A percentile compares a stretch with the other conserved stretches of the same genome.
phyloP scores from a whole-genome alignment of 1,139 yeast genomes.

The Kodamaea plutei region DNA sequence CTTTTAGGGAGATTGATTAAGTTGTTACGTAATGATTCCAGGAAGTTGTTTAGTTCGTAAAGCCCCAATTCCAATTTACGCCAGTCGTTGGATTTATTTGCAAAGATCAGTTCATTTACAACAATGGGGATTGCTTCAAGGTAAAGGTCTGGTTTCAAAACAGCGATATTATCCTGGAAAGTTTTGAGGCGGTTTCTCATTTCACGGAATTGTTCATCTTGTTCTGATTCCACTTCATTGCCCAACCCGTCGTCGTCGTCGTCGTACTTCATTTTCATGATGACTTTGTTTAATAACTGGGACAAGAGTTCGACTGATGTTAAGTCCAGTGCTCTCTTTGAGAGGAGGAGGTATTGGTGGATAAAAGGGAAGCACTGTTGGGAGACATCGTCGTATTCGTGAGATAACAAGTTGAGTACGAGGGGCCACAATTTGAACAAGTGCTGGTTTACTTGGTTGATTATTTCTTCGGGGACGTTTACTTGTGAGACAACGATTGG shows the following conservation, averaged over 20 bases:
- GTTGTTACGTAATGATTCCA: slow-evolving; percentile 76
- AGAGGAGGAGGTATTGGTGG: slow-evolving; percentile 63
- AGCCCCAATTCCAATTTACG: slow-evolving; percentile 81
- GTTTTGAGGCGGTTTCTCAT: slow-evolving; percentile 67
- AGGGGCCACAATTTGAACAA: slow-evolving; percentile 60
- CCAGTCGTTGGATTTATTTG: slow-evolving; percentile 50
- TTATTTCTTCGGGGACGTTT: slow-evolving; percentile 25
- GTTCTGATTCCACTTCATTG: slow-evolving; percentile 53
- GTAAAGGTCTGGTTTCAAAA: slow-evolving; percentile 68
- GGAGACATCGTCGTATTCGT: slow-evolving; percentile 87
- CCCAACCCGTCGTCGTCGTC: slow-evolving; percentile 59
- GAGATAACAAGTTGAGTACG: slow-evolving; percentile 63
- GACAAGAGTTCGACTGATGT: slow-evolving; percentile 49
- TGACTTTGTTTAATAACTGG: slow-evolving; percentile 62
- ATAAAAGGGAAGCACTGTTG: slow-evolving; percentile 78
- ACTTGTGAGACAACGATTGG: neutral
- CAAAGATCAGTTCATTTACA: slow-evolving; percentile 56
- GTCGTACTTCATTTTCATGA: slow-evolving; percentile 77
- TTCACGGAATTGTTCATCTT: slow-evolving; percentile 74
- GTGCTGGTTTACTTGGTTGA: slow-evolving; percentile 35
- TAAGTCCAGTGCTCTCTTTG: slow-evolving; percentile 53
- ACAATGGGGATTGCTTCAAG: slow-evolving; percentile 65
- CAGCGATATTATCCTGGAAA: slow-evolving; percentile 83
- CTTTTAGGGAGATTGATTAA: slow-evolving; percentile 63
- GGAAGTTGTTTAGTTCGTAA: slow-evolving; percentile 70